phyloP scores from a whole-genome alignment of 1,284 basidiomycete genomes.

The Leccinum fuscescens region DNA sequence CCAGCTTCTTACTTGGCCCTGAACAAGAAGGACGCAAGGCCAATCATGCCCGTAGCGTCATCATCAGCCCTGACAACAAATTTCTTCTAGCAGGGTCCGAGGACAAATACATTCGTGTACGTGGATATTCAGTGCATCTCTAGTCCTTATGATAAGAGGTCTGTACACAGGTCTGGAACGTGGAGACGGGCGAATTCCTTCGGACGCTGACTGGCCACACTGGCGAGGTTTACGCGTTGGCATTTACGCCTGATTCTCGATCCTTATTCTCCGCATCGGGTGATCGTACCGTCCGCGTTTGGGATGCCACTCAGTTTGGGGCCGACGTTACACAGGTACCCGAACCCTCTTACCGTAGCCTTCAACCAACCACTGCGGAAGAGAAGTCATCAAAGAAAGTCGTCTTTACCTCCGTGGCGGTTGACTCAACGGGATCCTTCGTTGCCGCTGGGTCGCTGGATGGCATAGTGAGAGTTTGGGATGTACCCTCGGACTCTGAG shows the following conservation, averaged over 20 bases:
- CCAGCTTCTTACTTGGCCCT: slow-evolving; percentile 30
- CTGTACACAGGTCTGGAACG: slow-evolving; percentile 25
- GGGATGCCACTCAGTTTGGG: slow-evolving; percentile 30
- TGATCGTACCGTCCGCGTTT: slow-evolving; percentile 31
- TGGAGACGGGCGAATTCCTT: slow-evolving; percentile 27
- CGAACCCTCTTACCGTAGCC: slow-evolving; percentile 23
- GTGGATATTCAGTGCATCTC: slow-evolving; percentile 4
- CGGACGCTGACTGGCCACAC: slow-evolving; percentile 30
- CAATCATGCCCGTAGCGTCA: slow-evolving; percentile 35
- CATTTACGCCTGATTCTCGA: slow-evolving; percentile 32
- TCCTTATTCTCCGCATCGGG: slow-evolving; percentile 35
- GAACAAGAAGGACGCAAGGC: slow-evolving; percentile 22
- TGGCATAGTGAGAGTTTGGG: slow-evolving; percentile 31
- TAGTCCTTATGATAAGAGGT: neutral
- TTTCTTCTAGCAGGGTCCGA: slow-evolving; percentile 34
- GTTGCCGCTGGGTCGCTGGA: slow-evolving; percentile 36
- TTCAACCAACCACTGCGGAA: slow-evolving; percentile 18
- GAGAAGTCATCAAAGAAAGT: slow-evolving; percentile 19
- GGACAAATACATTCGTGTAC: slow-evolving; percentile 32
- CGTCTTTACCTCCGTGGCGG: slow-evolving; percentile 33
- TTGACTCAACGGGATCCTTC: slow-evolving; percentile 26
- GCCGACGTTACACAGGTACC: slow-evolving; percentile 18
- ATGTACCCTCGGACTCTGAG: slow-evolving; percentile 19
- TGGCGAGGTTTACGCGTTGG: slow-evolving; percentile 33
- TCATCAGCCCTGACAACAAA: slow-evolving; percentile 32